These are phyloP conservation scores for Passiflora organensis DNA, from an alignment of 345 rosid genomes.

Conservation along the genomic window DNA sequence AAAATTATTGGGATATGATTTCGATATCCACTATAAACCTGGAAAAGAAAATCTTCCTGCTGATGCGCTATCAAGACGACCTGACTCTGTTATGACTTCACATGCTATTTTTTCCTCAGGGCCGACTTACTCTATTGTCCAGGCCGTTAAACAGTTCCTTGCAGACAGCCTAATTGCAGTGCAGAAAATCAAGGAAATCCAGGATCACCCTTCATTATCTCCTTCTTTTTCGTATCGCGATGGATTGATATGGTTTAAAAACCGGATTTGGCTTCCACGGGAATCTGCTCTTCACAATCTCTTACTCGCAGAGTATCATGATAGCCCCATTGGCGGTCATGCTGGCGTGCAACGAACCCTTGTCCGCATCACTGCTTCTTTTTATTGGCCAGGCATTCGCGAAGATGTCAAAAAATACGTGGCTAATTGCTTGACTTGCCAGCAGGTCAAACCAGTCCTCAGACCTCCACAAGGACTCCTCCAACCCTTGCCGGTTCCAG, in stretches of 20 bases:
- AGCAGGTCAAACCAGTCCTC: neutral
- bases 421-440: neutral
- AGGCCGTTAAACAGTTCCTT: neutral
- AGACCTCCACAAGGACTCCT: neutral
- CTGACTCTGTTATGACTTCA: neutral
- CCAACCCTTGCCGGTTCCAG: neutral
- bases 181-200: too few relatives aligned
- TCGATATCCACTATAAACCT: neutral
- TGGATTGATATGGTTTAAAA: neutral
- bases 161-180: neutral
- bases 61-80: neutral
- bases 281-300: conserved; percentile 2
- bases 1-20: neutral
- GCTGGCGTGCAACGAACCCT: neutral
- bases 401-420: neutral
- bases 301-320: neutral
- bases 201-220: conserved; percentile 15
- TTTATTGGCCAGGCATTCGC: neutral
- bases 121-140: neutral
- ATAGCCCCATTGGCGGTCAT: neutral
- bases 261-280: neutral
- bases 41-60: neutral
- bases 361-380: neutral
- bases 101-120: neutral
- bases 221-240: neutral